Conservation (phyloP, 2,329 filamentous ascomycete genomes). For the Rhynchosporium graminicola region DNA sequence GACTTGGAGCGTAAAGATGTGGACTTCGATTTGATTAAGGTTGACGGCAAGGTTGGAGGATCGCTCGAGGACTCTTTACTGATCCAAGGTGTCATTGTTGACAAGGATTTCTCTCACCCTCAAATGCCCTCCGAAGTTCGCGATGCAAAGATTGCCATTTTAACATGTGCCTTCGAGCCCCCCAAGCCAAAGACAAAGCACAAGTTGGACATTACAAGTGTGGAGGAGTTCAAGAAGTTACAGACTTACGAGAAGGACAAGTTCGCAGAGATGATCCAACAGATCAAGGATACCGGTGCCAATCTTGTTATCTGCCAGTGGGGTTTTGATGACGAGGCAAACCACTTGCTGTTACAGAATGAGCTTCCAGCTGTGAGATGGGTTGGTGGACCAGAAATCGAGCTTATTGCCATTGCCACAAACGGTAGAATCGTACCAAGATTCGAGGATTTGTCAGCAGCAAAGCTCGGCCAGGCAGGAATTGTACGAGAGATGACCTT, state of each 20-base stretch:
- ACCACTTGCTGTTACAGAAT: slow-evolving; percentile 95
- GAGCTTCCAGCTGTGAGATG: slow-evolving; percentile 92
- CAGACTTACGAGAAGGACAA: slow-evolving; percentile 95
- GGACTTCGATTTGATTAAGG: slow-evolving; percentile 98
- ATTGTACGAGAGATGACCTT: slow-evolving; percentile 94
- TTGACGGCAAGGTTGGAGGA: slow-evolving; percentile 96
- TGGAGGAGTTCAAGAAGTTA: slow-evolving; percentile 97
- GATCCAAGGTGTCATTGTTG: slow-evolving; percentile 96
- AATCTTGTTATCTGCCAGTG: slow-evolving; percentile 99
- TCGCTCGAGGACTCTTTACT: slow-evolving; percentile 89
- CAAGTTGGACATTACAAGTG: slow-evolving; percentile 94
- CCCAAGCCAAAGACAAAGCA: slow-evolving; percentile 99
- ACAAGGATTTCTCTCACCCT: slow-evolving; percentile 99
- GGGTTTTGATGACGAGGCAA: slow-evolving; percentile 99
- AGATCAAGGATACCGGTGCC: slow-evolving; percentile 95
- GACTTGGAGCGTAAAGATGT: slow-evolving; percentile 96
- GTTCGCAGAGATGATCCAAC: slow-evolving; percentile 97
- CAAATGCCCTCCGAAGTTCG: slow-evolving; percentile 96
- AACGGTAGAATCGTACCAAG: slow-evolving; percentile 96
- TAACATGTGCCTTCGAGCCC: slow-evolving; percentile 97
- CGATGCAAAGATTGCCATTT: slow-evolving; percentile 95
- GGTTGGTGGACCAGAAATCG: slow-evolving; percentile 98
- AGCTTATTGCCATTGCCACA: slow-evolving; percentile 96
- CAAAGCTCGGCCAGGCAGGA: slow-evolving; percentile 89
- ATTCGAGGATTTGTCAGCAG: slow-evolving; percentile 88